Base-by-base conservation (phyloP, 768 basidiomycete species). In the Rhizopogon vinicolor region DNA sequence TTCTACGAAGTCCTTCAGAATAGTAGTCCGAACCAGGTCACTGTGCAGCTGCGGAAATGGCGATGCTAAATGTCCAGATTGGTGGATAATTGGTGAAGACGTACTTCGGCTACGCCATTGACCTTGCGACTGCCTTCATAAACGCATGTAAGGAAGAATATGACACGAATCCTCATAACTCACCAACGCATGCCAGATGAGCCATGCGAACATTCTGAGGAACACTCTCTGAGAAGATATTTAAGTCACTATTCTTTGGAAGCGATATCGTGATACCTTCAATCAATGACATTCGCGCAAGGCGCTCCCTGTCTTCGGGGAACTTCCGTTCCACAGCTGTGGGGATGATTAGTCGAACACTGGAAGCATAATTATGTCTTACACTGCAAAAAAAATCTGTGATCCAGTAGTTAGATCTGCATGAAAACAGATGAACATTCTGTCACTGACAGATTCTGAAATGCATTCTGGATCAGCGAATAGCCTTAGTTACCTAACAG, bases 21-120 rank as follows among this genome's bases (percentile, higher is more conserved):
- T 90, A 7, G 88, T 92, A 19, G 86, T 85, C 70, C 78, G 80
- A 51, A 98, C 89, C 43, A 98, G 82, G 52, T 93, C 87, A 56
- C 87, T 90, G 77, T 98, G 97, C 28, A 98, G 77, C 82, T 86
- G 54, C 29, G 46, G 41, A 1, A 22, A n/a, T 8, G 10, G 37
- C 29, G 10, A 18, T 29, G 10, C n/a, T 16, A 57, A 40, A 41
- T 13, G 25, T 14, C 9, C 19, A 18, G 51, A 42, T 10, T 8
- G 25, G 25, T 25, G 25, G 9, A 16, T 10, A 37, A 31, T 22
- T 5, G 2, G 9, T 31, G 18, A 40, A 45, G 19, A 37, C 59
- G 29, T 60, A 87, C 84, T 75, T 94, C 96, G 9, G 97, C 96
- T 13, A 98, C 97, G 65, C 97, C 96, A 63, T 99, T 99, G 64